Evolutionary conservation across 306 rosid genomes (phyloP).

Genomic region (Acacia melanoxylon): DNA sequence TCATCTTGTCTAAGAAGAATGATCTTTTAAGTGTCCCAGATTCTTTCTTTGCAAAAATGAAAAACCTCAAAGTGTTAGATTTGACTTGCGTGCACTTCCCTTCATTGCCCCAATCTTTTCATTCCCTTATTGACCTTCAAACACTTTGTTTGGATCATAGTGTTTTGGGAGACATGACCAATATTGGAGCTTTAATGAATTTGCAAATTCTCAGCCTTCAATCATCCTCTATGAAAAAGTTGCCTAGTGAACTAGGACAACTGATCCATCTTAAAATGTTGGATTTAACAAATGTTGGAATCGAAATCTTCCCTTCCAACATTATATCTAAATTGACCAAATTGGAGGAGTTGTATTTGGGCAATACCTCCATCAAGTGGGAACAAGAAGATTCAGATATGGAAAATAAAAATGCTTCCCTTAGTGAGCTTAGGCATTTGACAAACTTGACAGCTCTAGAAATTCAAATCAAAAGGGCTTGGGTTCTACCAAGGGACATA

Average conservation of each 20-base stretch:
- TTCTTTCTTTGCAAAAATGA: background rate
- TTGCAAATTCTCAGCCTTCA: background rate
- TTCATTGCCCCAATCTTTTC: background rate
- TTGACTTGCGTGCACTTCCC: background rate
- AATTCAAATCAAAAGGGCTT: background rate
- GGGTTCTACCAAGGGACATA: background rate
- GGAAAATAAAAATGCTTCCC: conserved; percentile 9
- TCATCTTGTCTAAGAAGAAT: background rate
- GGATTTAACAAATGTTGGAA: background rate
- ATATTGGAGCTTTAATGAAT: background rate
- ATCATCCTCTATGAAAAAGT: background rate
- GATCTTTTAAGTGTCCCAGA: background rate
- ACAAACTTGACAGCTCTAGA: background rate
- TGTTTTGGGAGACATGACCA: background rate
- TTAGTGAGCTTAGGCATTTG: background rate
- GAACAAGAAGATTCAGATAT: background rate
- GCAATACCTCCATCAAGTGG: background rate
- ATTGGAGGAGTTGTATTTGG: background rate
- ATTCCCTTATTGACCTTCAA: background rate
- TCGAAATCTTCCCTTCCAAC: background rate
- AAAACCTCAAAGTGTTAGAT: background rate
- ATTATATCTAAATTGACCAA: background rate
- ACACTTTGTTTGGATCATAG: background rate
- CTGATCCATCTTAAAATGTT: background rate
- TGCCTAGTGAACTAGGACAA: background rate